Percentiles rank a stretch among this genome's conserved stretches.
These are phyloP conservation scores for Hippophae rhamnoides DNA, from an alignment of 306 rosid species.

Conservation along the genomic window DNA sequence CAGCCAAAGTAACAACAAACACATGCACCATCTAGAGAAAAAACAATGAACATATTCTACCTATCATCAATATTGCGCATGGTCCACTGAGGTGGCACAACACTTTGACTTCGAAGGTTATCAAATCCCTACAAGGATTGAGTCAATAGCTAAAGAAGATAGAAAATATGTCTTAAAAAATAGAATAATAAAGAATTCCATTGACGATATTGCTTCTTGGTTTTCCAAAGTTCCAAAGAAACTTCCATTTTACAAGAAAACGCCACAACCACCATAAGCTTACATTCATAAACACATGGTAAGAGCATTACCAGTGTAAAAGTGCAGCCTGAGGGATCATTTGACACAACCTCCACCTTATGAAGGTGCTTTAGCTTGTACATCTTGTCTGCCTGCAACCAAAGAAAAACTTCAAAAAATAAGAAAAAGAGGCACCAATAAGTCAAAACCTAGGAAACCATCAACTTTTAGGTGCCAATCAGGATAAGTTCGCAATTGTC, in stretches of 20 bases:
- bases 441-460: too few relatives aligned
- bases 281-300: too few relatives aligned
- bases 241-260: neutral
- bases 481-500: too few relatives aligned
- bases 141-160: neutral
- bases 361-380: slow-evolving; percentile 95
- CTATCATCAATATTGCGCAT: slow-evolving; percentile 94
- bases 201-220: slow-evolving; percentile 9
- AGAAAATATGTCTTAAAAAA: neutral
- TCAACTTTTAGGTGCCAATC: too few relatives aligned
- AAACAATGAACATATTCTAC: slow-evolving; percentile 25
- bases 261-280: slow-evolving; percentile 4
- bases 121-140: slow-evolving; percentile 68
- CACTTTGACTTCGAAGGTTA: slow-evolving; percentile 77
- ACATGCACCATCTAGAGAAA: too few relatives aligned
- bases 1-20: neutral
- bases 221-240: slow-evolving; percentile 16
- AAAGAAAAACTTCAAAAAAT: slow-evolving; percentile 2
- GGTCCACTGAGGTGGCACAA: slow-evolving; percentile 96
- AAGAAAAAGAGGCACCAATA: neutral
- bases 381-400: slow-evolving; percentile 77
- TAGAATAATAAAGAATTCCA: neutral
- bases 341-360: slow-evolving; percentile 76
- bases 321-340: slow-evolving; percentile 85
- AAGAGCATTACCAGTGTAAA: slow-evolving; percentile 61